phyloP scores from a whole-genome alignment of 2,329 filamentous ascomycete species.

The Septoria linicola region DNA sequence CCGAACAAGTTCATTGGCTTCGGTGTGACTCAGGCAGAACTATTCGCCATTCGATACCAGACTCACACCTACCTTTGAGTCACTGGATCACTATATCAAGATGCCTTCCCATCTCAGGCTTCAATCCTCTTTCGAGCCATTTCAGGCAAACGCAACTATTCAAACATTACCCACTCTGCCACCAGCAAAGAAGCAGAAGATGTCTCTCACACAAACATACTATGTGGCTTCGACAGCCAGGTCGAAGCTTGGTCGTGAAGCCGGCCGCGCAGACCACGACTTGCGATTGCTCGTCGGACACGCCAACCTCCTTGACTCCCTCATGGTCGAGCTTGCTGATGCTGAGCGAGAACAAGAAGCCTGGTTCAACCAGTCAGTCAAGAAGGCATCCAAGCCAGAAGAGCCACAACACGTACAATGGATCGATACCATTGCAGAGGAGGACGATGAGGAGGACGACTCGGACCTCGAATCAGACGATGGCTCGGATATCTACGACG shows the following conservation, averaged over 20 bases:
- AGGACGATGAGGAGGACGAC: conserved; percentile 67
- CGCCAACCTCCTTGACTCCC: conserved; percentile 92
- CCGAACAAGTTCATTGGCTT: conserved; percentile 20
- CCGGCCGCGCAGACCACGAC: conserved; percentile 87
- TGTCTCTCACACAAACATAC: conserved; percentile 98
- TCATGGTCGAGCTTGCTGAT: conserved; percentile 89
- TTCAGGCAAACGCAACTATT: conserved; percentile 47
- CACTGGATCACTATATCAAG: conserved; percentile 27
- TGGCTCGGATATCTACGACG: conserved; percentile 55
- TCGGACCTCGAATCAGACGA: conserved; percentile 51
- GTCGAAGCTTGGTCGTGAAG: conserved; percentile 91
- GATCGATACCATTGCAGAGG: conserved; percentile 75
- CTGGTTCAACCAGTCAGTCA: conserved; percentile 96
- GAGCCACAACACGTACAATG: conserved; percentile 77
- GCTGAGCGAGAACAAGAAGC: conserved; percentile 93
- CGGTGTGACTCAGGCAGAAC: conserved; percentile 28
- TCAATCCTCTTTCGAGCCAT: conserved; percentile 48
- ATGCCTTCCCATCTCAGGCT: conserved; percentile 53
- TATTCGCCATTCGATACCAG: conserved; percentile 23
- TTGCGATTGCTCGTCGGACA: conserved; percentile 93
- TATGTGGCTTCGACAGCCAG: conserved; percentile 95
- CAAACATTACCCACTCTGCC: conserved; percentile 43
- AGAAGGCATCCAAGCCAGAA: conserved; percentile 63
- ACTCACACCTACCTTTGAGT: conserved; percentile 25
- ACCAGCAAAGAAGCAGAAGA: conserved; percentile 68